Evolutionary conservation across 768 basidiomycete species (phyloP).

Genomic region (Asterophora parasitica): DNA sequence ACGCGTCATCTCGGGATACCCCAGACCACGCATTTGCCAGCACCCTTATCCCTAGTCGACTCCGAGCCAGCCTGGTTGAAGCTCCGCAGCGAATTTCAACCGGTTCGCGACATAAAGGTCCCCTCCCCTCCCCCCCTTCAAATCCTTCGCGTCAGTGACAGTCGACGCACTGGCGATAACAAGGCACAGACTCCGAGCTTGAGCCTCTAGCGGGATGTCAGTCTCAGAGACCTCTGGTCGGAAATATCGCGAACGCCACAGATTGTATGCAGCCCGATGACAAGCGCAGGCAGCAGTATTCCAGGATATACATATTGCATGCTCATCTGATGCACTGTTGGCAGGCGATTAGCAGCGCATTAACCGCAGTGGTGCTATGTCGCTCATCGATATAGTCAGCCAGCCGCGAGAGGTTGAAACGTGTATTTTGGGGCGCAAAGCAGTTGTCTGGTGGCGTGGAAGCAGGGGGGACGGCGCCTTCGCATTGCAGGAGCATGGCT

Average conservation of each 20-base stretch:
- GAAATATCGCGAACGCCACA: conserved; percentile 9
- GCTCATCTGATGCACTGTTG: conserved; percentile 9
- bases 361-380: conserved; percentile 4
- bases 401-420: background rate
- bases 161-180: background rate
- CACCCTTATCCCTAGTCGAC: background rate
- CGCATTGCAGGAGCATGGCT: background rate
- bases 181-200: conserved; percentile 1
- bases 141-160: background rate
- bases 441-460: conserved; percentile 9
- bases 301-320: background rate
- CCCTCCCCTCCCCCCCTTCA: background rate
- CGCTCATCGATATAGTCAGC: conserved; percentile 10
- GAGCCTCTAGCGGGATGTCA: background rate
- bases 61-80: background rate
- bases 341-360: conserved; percentile 5
- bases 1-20: background rate
- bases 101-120: background rate
- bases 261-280: background rate
- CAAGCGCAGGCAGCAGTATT: background rate
- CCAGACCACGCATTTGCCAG: no score
- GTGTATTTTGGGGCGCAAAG: background rate
- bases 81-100: background rate
- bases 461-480: background rate
- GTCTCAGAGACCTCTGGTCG: background rate